phyloP scores from a whole-genome alignment of 768 basidiomycete genomes.

The Suillus fuscotomentosus region DNA sequence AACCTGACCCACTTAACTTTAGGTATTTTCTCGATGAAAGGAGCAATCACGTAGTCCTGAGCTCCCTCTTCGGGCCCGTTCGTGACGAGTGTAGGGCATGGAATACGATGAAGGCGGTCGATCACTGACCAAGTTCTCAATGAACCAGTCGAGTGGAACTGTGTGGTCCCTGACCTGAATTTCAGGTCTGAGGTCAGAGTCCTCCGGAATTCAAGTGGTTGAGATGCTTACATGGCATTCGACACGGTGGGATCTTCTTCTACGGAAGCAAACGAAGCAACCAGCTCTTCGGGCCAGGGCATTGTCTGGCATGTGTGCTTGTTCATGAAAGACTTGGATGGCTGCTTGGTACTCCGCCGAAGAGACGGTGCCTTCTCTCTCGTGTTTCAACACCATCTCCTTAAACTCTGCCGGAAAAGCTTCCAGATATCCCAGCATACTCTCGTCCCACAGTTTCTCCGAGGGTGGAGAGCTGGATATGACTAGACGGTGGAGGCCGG shows the following conservation, averaged over 20 bases:
- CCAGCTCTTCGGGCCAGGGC: constrained; percentile 35
- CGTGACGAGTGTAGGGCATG: constrained; percentile 36
- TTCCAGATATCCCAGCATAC: constrained; percentile 23
- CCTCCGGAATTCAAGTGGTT: not conserved
- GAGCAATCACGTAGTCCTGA: constrained; percentile 31
- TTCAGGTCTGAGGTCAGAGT: not conserved
- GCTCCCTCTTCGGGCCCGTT: constrained; percentile 40
- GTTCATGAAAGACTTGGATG: constrained; percentile 25
- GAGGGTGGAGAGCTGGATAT: constrained; percentile 33
- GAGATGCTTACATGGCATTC: constrained; percentile 29
- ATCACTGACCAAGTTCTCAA: constrained; percentile 48
- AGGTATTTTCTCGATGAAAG: constrained; percentile 32
- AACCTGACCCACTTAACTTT: constrained; percentile 37
- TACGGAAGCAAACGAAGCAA: constrained; percentile 21
- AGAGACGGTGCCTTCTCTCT: constrained; percentile 31
- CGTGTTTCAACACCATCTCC: constrained; percentile 30
- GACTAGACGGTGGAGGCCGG: constrained; percentile 36
- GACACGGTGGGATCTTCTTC: constrained; percentile 33
- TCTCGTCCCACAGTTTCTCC: constrained; percentile 25
- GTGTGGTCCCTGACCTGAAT: constrained; percentile 23
- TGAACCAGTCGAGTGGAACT: constrained; percentile 39
- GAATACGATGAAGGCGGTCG: constrained; percentile 40
- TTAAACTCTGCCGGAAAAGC: constrained; percentile 26
- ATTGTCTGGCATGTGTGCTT: constrained; percentile 34
- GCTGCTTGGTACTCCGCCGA: constrained; percentile 33